These are phyloP conservation scores for Aureobasidium subglaciale DNA, from an alignment of 2,329 filamentous ascomycete genomes.

Conservation along the genomic window DNA sequence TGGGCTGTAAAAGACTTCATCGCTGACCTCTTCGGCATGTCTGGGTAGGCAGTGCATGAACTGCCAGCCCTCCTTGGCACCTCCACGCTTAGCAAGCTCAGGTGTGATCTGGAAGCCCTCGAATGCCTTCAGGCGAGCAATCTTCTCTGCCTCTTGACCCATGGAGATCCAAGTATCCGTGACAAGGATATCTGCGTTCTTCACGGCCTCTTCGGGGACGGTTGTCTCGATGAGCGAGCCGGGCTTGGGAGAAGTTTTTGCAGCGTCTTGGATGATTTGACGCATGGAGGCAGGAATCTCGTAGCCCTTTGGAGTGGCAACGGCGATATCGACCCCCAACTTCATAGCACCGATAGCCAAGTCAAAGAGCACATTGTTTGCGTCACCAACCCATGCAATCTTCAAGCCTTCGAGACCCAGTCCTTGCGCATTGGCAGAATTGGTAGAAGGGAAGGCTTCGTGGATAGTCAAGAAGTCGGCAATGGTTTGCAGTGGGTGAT, in stretches of 20 bases:
- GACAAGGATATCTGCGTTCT: conserved; percentile 79
- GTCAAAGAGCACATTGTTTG: conserved; percentile 95
- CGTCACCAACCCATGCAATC: conserved; percentile 92
- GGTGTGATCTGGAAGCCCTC: conserved; percentile 85
- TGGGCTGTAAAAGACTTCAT: conserved; percentile 87
- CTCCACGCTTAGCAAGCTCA: conserved; percentile 73
- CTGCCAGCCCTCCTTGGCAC: conserved; percentile 83
- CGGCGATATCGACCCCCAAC: conserved; percentile 75
- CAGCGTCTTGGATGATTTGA: conserved; percentile 60
- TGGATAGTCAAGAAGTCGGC: conserved; percentile 89
- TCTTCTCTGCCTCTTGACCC: conserved; percentile 85
- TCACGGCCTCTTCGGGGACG: conserved; percentile 76
- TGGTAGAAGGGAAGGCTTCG: conserved; percentile 56
- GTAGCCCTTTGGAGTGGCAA: conserved; percentile 81
- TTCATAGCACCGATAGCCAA: conserved; percentile 82
- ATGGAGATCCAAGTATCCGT: conserved; percentile 99
- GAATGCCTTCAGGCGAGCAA: conserved; percentile 73
- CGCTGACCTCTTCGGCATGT: conserved; percentile 84
- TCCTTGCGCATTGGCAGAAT: conserved; percentile 31
- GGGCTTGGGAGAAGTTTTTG: conserved; percentile 48
- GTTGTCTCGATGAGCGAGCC: conserved; percentile 69
- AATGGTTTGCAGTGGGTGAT: conserved; percentile 89
- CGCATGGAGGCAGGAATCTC: conserved; percentile 71
- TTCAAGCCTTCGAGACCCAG: conserved; percentile 77
- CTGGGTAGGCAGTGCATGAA: conserved; percentile 98